A percentile compares a stretch with the other conserved stretches of the same genome.
Evolutionary conservation across 2,329 filamentous ascomycete species (phyloP).

Genomic region (Epichloe sibirici): DNA sequence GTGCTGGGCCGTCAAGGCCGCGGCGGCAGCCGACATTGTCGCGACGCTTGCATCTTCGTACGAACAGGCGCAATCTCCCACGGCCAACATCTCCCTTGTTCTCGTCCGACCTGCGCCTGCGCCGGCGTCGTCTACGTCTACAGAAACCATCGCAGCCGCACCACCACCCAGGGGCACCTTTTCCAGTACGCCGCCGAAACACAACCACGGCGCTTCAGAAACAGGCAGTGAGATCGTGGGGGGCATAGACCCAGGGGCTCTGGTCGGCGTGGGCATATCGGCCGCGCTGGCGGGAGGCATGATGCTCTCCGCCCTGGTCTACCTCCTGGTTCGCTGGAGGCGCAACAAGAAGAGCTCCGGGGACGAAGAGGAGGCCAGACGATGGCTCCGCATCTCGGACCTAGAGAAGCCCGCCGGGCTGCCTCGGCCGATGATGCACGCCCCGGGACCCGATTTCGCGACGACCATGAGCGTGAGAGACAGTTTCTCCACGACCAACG

Average conservation of each 20-base stretch:
- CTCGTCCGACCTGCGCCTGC: neutral
- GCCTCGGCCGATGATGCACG: neutral
- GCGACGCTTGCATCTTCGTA: neutral
- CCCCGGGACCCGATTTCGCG: neutral
- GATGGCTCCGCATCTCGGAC: neutral
- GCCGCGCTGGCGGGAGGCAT: neutral
- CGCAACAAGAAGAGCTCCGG: neutral
- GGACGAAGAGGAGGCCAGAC: neutral
- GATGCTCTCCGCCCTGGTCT: neutral
- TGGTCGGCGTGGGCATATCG: neutral
- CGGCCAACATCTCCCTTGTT: neutral
- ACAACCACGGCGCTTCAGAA: neutral
- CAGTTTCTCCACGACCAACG: neutral
- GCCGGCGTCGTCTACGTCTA: neutral
- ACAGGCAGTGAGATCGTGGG: neutral
- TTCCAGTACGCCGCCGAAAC: neutral
- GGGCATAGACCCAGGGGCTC: neutral
- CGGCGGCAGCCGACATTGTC: neutral
- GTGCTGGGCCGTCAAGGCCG: neutral
- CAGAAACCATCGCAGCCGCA: neutral
- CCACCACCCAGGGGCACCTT: neutral
- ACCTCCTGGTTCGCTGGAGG: neutral
- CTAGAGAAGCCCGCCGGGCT: neutral
- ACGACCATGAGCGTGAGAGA: neutral
- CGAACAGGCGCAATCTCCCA: neutral